Base-by-base conservation (phyloP, 345 rosid genomes). In the Euclidium syriacum region DNA sequence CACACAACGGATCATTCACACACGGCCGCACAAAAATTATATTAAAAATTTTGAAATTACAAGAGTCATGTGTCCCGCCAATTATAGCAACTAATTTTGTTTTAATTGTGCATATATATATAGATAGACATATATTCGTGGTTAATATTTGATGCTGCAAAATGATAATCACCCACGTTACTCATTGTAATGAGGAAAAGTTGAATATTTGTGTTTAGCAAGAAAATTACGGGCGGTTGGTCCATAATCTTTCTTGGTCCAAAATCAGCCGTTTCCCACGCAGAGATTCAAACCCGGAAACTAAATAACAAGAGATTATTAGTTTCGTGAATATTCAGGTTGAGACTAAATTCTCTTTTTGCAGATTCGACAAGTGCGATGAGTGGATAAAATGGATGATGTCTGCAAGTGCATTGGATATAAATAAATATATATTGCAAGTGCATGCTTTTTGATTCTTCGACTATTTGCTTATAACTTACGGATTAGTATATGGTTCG, bases 321-420 rank as follows among this genome's bases (percentile, higher is more conserved):
- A 17, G 24, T 26, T 54, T 70, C 35, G 42, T 30, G 66, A 64
- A 57, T 71, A 64, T 71, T 64, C 75, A 50, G 60, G 58, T 71
- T 49, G 59, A 71, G 33, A 55, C 60, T 30, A 49, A 64, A 9
- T 41, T 56, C 7, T 49, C 42, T 34, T 57, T 47, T 16, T 16
- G 25, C 29, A 47, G 52, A 44, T 53, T 53, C 51, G 58, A 70
- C 36, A 70, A 38, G 23, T 64, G 70, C 57, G 51, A 40, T n/a
- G 71, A 71, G 66, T 57, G 71, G 60, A 48, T 25, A 30, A 24
- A 40, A 49, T 71, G 71, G 36, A 49, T 64, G 71, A 71, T 56
- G 65, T 42, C 39, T 50, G 48, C 54, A 65, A 64, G 66, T 64
- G 55, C 71, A 57, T 32, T 41, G 4, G 56, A 48, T 23, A 23